A percentile compares a stretch with the other conserved stretches of the same genome.
These are phyloP conservation scores for Neurospora sp. DNA, from an alignment of 495 filamentous ascomycete genomes.

Conservation along the genomic window DNA sequence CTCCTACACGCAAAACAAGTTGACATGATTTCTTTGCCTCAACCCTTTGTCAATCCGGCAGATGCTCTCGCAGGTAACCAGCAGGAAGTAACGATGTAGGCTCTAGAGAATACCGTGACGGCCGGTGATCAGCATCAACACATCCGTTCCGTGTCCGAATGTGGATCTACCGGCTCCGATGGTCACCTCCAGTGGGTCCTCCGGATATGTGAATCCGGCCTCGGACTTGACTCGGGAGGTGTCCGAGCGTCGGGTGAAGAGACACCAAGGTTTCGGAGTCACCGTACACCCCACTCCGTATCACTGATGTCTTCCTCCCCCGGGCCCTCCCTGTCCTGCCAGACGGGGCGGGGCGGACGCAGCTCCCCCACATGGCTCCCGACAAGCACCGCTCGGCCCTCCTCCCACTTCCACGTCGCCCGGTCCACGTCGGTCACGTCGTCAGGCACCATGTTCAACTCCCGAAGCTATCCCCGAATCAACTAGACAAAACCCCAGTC, in stretches of 20 bases:
- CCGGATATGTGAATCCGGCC: neutral
- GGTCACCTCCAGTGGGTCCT: neutral
- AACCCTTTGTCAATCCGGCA: conserved; percentile 13
- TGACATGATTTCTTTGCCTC: conserved; percentile 4
- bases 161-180: neutral
- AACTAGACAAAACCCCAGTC: neutral
- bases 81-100: neutral
- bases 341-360: neutral
- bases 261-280: neutral
- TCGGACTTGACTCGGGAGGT: neutral
- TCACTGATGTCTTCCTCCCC: neutral
- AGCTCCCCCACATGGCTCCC: neutral
- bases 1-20: conserved; percentile 7
- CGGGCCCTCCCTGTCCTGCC: neutral
- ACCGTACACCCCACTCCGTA: neutral
- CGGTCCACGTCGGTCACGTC: neutral
- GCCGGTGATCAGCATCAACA: neutral
- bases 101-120: neutral
- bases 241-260: neutral
- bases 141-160: neutral
- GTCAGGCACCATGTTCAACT: neutral
- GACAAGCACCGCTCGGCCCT: neutral
- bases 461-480: neutral
- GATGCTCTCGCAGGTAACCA: neutral
- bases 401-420: neutral